Evolutionary conservation across 2,329 filamentous ascomycete genomes (phyloP), one percentile per base, ranked within the genome.

Genomic region (Ascochyta lentis): DNA sequence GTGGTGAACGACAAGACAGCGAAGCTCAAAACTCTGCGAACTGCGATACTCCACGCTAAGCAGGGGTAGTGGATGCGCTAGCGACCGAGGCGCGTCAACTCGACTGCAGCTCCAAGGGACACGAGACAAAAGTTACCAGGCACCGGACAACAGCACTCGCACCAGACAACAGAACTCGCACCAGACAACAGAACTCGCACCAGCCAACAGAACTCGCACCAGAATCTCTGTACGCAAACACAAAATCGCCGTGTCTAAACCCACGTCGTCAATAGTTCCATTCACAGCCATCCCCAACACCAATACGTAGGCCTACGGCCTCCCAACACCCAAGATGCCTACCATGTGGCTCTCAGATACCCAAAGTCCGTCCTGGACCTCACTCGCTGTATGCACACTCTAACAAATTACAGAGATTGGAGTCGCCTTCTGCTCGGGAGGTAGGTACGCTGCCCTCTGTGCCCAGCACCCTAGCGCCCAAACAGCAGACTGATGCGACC

Each of bases 331-430:
- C 70, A 74, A 69, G 61, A 76, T 93, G 90, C 90, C 89, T 72
- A 89, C 91, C 58, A 96, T 96, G 90, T 98, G 94, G 94, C 84
- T 98, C 72, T 91, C 93, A 69, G 94, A 98, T 80, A 86, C 90
- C 74, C 94, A 98, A 79, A 98, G 94, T 96, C 84, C 72, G 90
- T 82, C 34, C 19, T 6, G 8, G 22, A 16, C 26, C 13, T 7
- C 15, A 19, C 38, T 10, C 10, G 29, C 15, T n/a, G 3, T 19
- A 16, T 6, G 9, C 9, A 2, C 29, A 40, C 39, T 19, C 54
- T 57, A 9, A 57, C 48, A 16, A 31, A 7, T 9, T 9, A 67
- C 71, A 98, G 95, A 99, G 79, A 90, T 98, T 71, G 95, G 95
- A 68, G 93, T 97, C 61, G 91, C 93, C 75, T 99, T 99, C 83